Evolutionary conservation across 176 grass and related monocot genomes (phyloP).

Genomic region (Cenchrus purpureus): DNA sequence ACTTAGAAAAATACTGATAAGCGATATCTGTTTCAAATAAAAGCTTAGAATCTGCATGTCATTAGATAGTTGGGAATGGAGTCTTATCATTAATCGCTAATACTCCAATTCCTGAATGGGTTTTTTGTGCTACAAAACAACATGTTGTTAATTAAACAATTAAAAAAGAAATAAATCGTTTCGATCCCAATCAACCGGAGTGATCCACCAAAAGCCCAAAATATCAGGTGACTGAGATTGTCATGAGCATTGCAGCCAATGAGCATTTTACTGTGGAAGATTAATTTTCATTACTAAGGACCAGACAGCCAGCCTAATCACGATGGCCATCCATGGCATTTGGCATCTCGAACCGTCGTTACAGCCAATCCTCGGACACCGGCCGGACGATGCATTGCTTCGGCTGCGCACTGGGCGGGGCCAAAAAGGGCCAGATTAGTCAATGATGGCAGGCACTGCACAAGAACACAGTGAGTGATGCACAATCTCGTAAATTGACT

Average conservation of each 20-base stretch:
- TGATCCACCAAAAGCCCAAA: no score
- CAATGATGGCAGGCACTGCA: constrained; percentile 19
- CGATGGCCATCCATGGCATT: constrained; percentile 20
- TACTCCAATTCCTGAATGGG: no score
- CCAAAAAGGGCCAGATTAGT: neutral
- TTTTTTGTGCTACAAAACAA: no score
- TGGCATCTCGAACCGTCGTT: neutral
- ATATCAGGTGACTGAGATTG: neutral
- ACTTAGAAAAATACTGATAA: no score
- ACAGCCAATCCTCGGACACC: neutral
- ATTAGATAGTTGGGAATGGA: no score
- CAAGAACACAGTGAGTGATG: neutral
- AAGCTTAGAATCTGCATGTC: no score
- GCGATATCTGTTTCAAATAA: no score
- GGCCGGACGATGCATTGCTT: constrained; percentile 1
- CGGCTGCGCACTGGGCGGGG: constrained; percentile 10
- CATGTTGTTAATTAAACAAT: no score
- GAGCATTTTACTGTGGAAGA: neutral
- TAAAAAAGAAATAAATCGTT: no score
- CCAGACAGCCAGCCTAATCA: neutral
- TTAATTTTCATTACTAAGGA: no score
- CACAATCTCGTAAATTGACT: neutral
- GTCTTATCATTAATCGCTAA: no score
- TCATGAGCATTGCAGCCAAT: neutral
- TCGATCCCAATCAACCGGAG: no score